Base-by-base conservation (phyloP, 1,284 basidiomycete genomes). In the Apiotrichum akiyoshidainum region DNA sequence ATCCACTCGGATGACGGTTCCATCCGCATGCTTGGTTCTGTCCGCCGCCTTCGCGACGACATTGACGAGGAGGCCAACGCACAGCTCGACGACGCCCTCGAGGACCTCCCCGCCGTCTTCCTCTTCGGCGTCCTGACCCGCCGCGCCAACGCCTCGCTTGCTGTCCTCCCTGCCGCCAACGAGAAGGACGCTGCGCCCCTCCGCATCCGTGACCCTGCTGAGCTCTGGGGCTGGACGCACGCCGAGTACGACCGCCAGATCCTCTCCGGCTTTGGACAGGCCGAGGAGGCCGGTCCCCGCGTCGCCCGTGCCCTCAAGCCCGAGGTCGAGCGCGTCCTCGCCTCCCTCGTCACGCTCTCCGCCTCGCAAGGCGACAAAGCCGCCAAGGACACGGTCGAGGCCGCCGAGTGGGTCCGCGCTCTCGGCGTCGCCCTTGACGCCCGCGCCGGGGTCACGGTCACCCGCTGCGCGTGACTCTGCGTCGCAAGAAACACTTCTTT, bases 181-280 rank as follows among this genome's bases (percentile, higher is more conserved):
- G 48, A 63, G 57, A 33, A 44, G 31, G 53, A 52, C 40, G 51
- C 47, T 7, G 35, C 55, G 16, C 46, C 51, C 17, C 56, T 72
- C 11, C 67, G 66, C 17, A 52, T 73, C 51, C 55, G 61, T 11
- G 59, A 65, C n/a, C 69, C 75, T 2, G 61, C 64, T 10, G 74
- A 77, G 55, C 59, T 75, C n/a, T 74, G 73, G 68, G 75, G 72
- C 22, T 70, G 71, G 67, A 61, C 68, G 0, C 58, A 52, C 31
- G 69, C 64, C 19, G 76, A 79, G 52, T 79, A 76, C 61, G 77
- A 78, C 48, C 63, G 70, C 19, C 71, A 75, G 54, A 71, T 77
- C 17, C 59, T 78, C 17, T 61, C 61, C 40, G 76, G 77, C 9
- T 79, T 79, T 53, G 73, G 73, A 10, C 66, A 72, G 0, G 78